phyloP scores from a whole-genome alignment of 2,329 filamentous ascomycete genomes.

The Fusarium austroafricanum region DNA sequence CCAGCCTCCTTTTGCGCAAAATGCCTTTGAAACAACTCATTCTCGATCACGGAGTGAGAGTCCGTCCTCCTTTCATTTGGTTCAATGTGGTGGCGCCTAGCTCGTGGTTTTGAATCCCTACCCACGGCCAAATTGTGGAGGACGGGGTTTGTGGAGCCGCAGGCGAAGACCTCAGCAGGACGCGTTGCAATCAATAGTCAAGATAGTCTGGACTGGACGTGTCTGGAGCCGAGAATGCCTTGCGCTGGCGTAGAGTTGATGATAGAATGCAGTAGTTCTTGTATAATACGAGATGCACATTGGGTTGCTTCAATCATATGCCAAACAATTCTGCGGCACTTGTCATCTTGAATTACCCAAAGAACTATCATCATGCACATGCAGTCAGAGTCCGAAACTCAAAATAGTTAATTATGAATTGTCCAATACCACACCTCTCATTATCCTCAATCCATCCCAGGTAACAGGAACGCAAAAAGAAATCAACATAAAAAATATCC shows the following conservation, averaged over 20 bases:
- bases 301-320: constrained; percentile 28
- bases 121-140: too few relatives aligned
- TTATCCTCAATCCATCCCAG: constrained; percentile 5
- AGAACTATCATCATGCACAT: constrained; percentile 2
- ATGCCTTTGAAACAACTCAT: constrained; percentile 21
- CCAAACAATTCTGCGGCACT: background rate
- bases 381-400: constrained; percentile 8
- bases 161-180: background rate
- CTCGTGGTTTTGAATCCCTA: background rate
- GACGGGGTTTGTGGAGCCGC: too few relatives aligned
- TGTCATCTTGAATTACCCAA: background rate
- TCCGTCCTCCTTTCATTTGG: too few relatives aligned
- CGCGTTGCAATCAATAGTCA: constrained; percentile 11
- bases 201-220: constrained; percentile 7
- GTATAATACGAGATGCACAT: constrained; percentile 24
- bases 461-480: background rate
- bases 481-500: background rate
- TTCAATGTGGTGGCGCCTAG: too few relatives aligned
- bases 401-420: constrained; percentile 1
- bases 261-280: constrained; percentile 5
- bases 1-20: constrained; percentile 9
- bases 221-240: background rate
- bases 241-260: background rate
- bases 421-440: background rate
- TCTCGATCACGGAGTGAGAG: too few relatives aligned